Evolutionary conservation across 345 rosid genomes (phyloP).

Genomic region (Lepidium sativum): DNA sequence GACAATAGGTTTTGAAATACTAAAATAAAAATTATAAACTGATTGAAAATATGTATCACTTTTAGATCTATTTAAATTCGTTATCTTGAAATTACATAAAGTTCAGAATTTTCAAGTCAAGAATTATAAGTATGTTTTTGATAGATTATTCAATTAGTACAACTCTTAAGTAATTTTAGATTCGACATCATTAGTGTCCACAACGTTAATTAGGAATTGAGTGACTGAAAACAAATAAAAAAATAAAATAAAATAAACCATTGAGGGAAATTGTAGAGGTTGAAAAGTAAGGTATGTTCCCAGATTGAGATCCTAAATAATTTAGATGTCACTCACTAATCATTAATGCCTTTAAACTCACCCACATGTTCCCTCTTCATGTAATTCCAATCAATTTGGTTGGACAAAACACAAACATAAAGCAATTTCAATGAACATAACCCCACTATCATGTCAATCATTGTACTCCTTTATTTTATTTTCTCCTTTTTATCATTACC

Average conservation of each 20-base stretch:
- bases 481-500: not conserved
- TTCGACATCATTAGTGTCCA: not conserved
- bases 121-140: not conserved
- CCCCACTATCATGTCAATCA: slow-evolving; percentile 1
- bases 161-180: not conserved
- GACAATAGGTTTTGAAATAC: not conserved
- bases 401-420: slow-evolving; percentile 21
- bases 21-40: not conserved
- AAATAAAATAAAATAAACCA: no score
- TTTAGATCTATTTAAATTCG: no score
- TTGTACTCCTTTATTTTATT: slow-evolving; percentile 5
- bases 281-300: slow-evolving; percentile 5
- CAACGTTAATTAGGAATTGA: not conserved
- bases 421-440: slow-evolving; percentile 1
- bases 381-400: slow-evolving; percentile 16
- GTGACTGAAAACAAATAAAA: no score
- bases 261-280: not conserved
- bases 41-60: not conserved
- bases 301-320: slow-evolving; percentile 1
- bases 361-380: slow-evolving; percentile 25
- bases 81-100: no score
- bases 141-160: not conserved
- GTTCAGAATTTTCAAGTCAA: not conserved
- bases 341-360: slow-evolving; percentile 21
- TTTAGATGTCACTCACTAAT: slow-evolving; percentile 8